Base-by-base conservation (phyloP, 345 rosid species). In the Xanthoceras sorbifolium region DNA sequence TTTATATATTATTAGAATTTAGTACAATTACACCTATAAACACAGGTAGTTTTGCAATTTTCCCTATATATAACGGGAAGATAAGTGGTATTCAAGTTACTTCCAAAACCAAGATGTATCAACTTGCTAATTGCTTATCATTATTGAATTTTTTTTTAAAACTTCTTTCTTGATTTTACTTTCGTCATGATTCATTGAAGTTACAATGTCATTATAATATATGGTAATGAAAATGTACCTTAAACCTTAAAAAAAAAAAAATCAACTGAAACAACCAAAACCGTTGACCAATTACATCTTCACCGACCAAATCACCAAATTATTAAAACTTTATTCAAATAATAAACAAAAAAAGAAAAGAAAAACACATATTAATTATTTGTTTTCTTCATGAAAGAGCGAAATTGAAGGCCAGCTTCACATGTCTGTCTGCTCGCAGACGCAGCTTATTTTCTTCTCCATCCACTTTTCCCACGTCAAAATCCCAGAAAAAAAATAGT, bases 241-340 rank as follows among this genome's bases (percentile, higher is more conserved):
- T 8, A 1, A 22, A 66, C 20, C 72, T 48, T 17, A 22, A 26
- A 22, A 42, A 69, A 42, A 12, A 29, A 32, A 50, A 6, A 5
- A 71, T 23, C 0, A 9, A 38, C 15, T 46, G 22, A 70, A 14
- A 23, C 44, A n/a, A 18, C 62, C 31, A 68, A 54, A 69, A 66
- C 8, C 28, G 77, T 79, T 46, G 83, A 75, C 76, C 4, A 6
- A 28, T 80, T 54, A 32, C 59, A 77, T 73, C 38, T 20, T 68
- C 0, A 57, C 82, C 73, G 74, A 78, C 84, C 81, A 52, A 76
- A 82, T 85, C 73, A 78, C 84, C 81, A 52, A 76, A 82, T 85
- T 72, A 85, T 85, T 73, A 78, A 48, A 71, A 62, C 62, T 62
- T 52, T n/a, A 66, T 17, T 3, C 2, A 1, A 9, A 42, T 7